Evolutionary conservation across 306 rosid genomes (phyloP).

Genomic region (Inga oerstediana): DNA sequence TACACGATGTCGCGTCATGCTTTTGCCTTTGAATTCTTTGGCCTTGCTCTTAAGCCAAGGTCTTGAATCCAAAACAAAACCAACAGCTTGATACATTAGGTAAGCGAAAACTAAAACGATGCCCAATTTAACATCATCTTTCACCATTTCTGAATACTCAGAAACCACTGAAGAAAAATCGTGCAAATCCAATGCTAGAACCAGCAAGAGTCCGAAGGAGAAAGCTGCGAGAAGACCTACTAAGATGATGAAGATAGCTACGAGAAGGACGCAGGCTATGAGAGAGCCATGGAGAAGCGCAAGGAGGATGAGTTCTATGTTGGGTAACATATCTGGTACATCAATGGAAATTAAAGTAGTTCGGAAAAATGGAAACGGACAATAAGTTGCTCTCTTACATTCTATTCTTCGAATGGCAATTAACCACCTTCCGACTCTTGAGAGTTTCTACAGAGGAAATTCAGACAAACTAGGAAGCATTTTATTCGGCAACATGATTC

Average conservation of each 20-base stretch:
- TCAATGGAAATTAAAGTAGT: constrained; percentile 13
- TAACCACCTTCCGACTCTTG: constrained; percentile 30
- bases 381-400: constrained; percentile 25
- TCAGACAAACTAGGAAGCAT: constrained; percentile 10
- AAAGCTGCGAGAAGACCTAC: constrained; percentile 27
- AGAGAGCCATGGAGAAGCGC: constrained; percentile 48
- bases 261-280: constrained; percentile 33
- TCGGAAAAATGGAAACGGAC: constrained; percentile 33
- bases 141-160: constrained; percentile 31
- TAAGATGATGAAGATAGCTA: constrained; percentile 26
- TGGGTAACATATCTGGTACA: constrained; percentile 37
- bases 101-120: constrained; percentile 27
- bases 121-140: constrained; percentile 43
- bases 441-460: neutral
- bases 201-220: constrained; percentile 27
- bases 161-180: neutral
- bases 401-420: constrained; percentile 41
- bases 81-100: constrained; percentile 34
- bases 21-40: constrained; percentile 32
- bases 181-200: constrained; percentile 36
- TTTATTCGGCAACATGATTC: constrained; percentile 14
- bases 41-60: constrained; percentile 25
- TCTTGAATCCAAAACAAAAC: constrained; percentile 34
- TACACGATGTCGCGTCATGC: constrained; percentile 24
- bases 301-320: constrained; percentile 46